phyloP scores from a whole-genome alignment of 139 green algal species.

The Asterochloris erici region DNA sequence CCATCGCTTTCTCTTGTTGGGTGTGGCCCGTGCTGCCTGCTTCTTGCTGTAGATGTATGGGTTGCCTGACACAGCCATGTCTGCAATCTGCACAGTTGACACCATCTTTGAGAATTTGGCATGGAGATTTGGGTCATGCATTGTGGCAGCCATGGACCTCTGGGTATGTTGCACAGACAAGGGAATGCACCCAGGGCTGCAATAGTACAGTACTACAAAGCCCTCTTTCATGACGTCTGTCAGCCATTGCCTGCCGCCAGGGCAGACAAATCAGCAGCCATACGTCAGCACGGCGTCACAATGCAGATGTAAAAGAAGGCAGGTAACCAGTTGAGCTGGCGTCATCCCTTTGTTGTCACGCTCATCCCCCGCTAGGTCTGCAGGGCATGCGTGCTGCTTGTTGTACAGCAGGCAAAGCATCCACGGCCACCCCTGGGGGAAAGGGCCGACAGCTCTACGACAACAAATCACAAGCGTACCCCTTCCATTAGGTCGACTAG shows the following conservation, averaged over 20 bases:
- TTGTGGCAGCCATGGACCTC: neutral
- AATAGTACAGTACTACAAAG: neutral
- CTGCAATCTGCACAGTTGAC: neutral
- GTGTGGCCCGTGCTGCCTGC: slow-evolving; percentile 26
- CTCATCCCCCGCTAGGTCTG: neutral
- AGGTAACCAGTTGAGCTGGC: neutral
- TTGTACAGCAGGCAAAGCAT: neutral
- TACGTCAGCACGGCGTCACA: no score
- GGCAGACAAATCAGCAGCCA: neutral
- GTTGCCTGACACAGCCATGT: neutral
- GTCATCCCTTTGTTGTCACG: neutral
- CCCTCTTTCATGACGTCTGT: neutral
- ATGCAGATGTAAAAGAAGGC: neutral
- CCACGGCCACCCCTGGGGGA: no score
- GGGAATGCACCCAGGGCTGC: neutral
- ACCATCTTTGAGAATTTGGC: no score
- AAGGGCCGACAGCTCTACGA: neutral
- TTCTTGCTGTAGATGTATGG: slow-evolving; percentile 29
- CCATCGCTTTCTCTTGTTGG: slow-evolving; percentile 49
- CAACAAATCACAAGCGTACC: slow-evolving; percentile 5
- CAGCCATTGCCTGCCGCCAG: neutral
- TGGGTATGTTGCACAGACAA: neutral
- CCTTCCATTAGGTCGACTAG: slow-evolving; percentile 47
- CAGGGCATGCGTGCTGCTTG: neutral
- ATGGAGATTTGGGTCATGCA: neutral